These are phyloP conservation scores for Phytophthora kernoviae DNA, from an alignment of 352 stramenopile genomes.

Conservation along the genomic window DNA sequence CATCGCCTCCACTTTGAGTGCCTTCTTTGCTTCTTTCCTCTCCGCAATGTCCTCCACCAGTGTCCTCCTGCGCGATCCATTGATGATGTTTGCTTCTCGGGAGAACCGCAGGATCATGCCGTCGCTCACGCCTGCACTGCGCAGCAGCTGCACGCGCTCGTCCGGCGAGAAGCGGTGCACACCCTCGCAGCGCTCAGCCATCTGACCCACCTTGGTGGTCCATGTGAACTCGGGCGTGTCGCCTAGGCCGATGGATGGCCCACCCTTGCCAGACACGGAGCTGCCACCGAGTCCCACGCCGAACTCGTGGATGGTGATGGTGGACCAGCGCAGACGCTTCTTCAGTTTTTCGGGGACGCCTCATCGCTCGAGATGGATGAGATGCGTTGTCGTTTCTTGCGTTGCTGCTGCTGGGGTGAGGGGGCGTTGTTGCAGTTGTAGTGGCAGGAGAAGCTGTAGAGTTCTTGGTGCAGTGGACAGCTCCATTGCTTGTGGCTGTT, in stretches of 20 bases:
- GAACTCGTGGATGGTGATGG: conserved; percentile 68
- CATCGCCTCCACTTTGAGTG: conserved; percentile 26
- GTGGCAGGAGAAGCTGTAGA: conserved; percentile 1
- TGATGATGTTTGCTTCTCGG: conserved; percentile 68
- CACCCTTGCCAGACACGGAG: conserved; percentile 52
- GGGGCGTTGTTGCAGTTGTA: conserved; percentile 1
- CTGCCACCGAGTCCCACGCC: conserved; percentile 54
- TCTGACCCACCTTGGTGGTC: conserved; percentile 66
- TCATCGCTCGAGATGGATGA: conserved; percentile 9
- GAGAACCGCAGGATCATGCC: conserved; percentile 74
- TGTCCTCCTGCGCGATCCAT: conserved; percentile 54
- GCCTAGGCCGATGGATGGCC: conserved; percentile 54
- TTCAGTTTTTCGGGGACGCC: conserved; percentile 24
- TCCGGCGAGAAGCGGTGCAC: conserved; percentile 61
- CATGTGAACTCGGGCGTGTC: conserved; percentile 62
- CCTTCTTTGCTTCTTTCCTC: conserved; percentile 36
- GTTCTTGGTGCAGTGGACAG: neutral
- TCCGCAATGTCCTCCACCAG: conserved; percentile 47
- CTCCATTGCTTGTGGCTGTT: neutral
- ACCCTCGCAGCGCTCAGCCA: conserved; percentile 63
- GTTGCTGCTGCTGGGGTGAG: conserved; percentile 10
- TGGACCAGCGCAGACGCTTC: conserved; percentile 59
- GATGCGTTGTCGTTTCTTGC: conserved; percentile 24
- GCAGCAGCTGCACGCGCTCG: conserved; percentile 55
- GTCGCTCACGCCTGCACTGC: conserved; percentile 54